These are phyloP conservation scores for Trypanosoma vivax DNA, from an alignment of 208 protist species.

Conservation along the genomic window DNA sequence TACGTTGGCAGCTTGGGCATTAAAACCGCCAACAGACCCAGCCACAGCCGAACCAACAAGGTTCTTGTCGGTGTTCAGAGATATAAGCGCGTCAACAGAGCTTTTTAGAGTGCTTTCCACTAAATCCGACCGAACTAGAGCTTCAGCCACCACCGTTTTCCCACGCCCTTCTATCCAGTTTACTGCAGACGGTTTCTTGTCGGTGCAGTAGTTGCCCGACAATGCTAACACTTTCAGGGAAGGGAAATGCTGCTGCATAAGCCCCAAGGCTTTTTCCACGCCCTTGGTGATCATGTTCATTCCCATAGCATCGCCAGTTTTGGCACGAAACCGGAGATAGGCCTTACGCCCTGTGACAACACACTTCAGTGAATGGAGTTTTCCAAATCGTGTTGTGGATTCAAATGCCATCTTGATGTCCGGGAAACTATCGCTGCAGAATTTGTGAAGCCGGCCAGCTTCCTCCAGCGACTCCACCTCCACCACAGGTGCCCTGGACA, in stretches of 20 bases:
- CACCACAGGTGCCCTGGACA: conserved; percentile 96
- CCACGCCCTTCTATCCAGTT: conserved; percentile 98
- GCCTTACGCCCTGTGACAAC: conserved; percentile 87
- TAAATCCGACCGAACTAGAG: conserved; percentile 83
- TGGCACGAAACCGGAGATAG: conserved; percentile 92
- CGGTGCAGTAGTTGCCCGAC: conserved; percentile 97
- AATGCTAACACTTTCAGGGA: conserved; percentile 90
- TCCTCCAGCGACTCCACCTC: conserved; percentile 70
- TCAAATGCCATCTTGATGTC: conserved; percentile 87
- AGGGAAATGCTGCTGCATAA: conserved; percentile 85
- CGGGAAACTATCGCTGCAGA: conserved; percentile 88
- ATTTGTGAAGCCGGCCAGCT: conserved; percentile 80
- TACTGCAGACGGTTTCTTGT: conserved; percentile 97
- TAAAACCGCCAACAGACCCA: conserved; percentile 96
- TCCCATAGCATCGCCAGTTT: conserved; percentile 98
- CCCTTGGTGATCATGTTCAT: conserved; percentile 99
- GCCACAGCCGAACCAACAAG: conserved; percentile 96
- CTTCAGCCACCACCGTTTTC: conserved; percentile 93
- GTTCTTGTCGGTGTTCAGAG: conserved; percentile 95
- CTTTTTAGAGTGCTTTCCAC: conserved; percentile 94
- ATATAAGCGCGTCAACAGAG: conserved; percentile 84
- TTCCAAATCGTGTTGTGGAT: conserved; percentile 91
- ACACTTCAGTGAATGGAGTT: conserved; percentile 85
- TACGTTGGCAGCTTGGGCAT: conserved; percentile 97
- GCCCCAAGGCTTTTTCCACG: conserved; percentile 86